phyloP scores from a whole-genome alignment of 2,329 filamentous ascomycete species.

The Aspergillus phoenicis region DNA sequence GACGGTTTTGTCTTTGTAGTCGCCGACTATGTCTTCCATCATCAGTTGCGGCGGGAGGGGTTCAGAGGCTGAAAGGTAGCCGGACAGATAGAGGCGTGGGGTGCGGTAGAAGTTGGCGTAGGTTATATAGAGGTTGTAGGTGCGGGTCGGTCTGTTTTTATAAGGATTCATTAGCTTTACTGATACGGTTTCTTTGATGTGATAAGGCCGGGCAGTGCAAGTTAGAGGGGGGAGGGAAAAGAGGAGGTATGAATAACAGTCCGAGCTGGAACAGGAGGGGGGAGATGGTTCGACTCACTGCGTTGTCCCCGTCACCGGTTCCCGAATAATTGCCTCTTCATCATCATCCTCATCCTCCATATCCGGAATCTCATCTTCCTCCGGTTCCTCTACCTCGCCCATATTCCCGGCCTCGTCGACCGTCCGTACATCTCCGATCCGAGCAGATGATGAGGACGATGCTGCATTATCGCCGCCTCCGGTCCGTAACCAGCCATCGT shows the following conservation, averaged over 20 bases:
- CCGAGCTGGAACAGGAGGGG: neutral
- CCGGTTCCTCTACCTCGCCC: slow-evolving; percentile 64
- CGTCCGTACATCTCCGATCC: slow-evolving; percentile 79
- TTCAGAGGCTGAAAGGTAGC: slow-evolving; percentile 77
- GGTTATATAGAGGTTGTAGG: slow-evolving; percentile 98
- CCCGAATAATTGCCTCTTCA: slow-evolving; percentile 92
- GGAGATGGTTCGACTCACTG: slow-evolving; percentile 50
- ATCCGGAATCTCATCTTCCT: slow-evolving; percentile 83
- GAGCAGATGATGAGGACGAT: slow-evolving; percentile 69
- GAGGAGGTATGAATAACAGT: neutral
- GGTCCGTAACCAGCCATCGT: slow-evolving; percentile 90
- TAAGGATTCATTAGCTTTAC: neutral
- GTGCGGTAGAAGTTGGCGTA: slow-evolving; percentile 97
- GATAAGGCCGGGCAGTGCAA: too few species aligned
- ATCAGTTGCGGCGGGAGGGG: slow-evolving; percentile 80
- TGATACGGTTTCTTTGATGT: neutral
- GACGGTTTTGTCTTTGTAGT: slow-evolving; percentile 98
- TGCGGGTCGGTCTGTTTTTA: slow-evolving; percentile 70
- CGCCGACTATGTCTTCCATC: slow-evolving; percentile 96
- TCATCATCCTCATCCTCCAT: slow-evolving; percentile 97
- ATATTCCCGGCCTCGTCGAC: slow-evolving; percentile 88
- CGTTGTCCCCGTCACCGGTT: slow-evolving; percentile 58
- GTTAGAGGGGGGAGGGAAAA: too few species aligned
- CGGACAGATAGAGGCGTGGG: slow-evolving; percentile 90
- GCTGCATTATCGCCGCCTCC: slow-evolving; percentile 64